A percentile compares a stretch with the other conserved stretches of the same genome.
phyloP scores from a whole-genome alignment of 2,329 filamentous ascomycete genomes.

The Claviceps spartinae region DNA sequence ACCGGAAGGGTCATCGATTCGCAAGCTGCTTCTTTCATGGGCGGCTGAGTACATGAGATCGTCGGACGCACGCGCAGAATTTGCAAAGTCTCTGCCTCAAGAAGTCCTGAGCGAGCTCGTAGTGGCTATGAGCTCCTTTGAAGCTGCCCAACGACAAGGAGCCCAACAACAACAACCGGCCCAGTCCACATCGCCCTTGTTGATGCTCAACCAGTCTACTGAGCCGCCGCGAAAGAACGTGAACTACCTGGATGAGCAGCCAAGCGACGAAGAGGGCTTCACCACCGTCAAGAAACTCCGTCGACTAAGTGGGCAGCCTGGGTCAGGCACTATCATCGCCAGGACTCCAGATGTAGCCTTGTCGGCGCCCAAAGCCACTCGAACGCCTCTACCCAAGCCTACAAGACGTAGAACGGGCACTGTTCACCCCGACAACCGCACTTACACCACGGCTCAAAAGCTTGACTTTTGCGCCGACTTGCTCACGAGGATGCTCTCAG shows the following conservation, averaged over 20 bases:
- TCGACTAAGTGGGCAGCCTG: constrained; percentile 19
- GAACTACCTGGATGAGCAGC: constrained; percentile 25
- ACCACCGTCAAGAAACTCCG: constrained; percentile 26
- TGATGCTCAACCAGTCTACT: constrained; percentile 8
- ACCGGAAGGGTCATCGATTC: constrained; percentile 44
- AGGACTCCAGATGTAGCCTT: constrained; percentile 11
- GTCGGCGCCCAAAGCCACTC: constrained; percentile 15
- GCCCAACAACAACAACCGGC: neutral
- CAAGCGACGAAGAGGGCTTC: constrained; percentile 6
- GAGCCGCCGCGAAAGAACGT: constrained; percentile 29
- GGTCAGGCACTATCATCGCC: constrained; percentile 4
- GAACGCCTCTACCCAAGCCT: constrained; percentile 20
- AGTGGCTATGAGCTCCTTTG: constrained; percentile 45
- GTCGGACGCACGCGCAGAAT: constrained; percentile 40
- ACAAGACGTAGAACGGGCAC: constrained; percentile 23
- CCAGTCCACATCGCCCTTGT: constrained; percentile 9
- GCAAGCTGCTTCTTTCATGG: constrained; percentile 45
- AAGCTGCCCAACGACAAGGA: constrained; percentile 21
- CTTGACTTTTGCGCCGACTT: constrained; percentile 46
- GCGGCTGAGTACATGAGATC: constrained; percentile 49
- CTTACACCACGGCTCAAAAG: constrained; percentile 29
- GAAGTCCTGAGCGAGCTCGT: constrained; percentile 50
- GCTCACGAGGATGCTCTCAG: constrained; percentile 45
- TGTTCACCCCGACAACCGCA: constrained; percentile 17
- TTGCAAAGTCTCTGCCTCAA: constrained; percentile 46